Conservation (phyloP, 2,329 filamentous ascomycete genomes). For the Aspergillus japonicus region DNA sequence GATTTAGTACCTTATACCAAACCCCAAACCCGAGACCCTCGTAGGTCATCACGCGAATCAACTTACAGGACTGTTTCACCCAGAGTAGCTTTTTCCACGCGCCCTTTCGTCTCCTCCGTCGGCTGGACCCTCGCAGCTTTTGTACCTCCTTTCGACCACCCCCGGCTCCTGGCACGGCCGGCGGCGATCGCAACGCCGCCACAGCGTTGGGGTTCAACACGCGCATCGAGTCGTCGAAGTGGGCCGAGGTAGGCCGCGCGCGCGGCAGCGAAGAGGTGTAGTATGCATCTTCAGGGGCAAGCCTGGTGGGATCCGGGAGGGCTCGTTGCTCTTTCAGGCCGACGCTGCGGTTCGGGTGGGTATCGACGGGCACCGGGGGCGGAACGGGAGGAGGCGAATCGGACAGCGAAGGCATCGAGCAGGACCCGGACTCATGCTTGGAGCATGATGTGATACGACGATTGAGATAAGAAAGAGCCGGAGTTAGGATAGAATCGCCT, state of each 20-base stretch:
- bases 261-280: conserved; percentile 62
- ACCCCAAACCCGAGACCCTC: too few relatives aligned
- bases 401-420: conserved; percentile 36
- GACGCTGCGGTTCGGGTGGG: conserved; percentile 44
- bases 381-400: conserved; percentile 39
- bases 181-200: conserved; percentile 44
- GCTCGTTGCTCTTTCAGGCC: conserved; percentile 38
- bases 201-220: conserved; percentile 41
- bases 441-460: conserved; percentile 26
- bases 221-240: conserved; percentile 37
- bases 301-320: conserved; percentile 62
- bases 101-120: conserved; percentile 67
- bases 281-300: conserved; percentile 84
- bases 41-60: too few relatives aligned
- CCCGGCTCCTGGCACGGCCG: conserved; percentile 39
- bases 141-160: conserved; percentile 45
- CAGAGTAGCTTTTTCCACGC: conserved; percentile 95
- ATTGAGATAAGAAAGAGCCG: neutral
- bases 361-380: conserved; percentile 48
- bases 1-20: neutral
- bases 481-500: neutral
- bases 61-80: conserved; percentile 90
- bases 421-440: conserved; percentile 26
- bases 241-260: conserved; percentile 40
- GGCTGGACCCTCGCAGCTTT: conserved; percentile 57